Evolutionary conservation across 2,329 filamentous ascomycete species (phyloP), one percentile per base, ranked within the genome.

Genomic region (Intubia oerlemansii): DNA sequence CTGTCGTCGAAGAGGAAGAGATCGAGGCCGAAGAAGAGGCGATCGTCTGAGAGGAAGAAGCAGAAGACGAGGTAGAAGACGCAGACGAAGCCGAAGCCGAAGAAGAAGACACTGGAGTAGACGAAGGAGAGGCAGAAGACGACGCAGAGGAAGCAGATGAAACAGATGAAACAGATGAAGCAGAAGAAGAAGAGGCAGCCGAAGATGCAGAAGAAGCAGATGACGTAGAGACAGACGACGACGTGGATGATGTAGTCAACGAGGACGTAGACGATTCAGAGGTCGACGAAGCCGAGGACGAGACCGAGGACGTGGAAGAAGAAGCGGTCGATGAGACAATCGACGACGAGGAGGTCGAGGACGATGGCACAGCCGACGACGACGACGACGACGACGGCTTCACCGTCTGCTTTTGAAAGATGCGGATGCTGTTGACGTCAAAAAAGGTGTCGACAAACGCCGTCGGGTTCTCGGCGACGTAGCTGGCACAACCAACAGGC

Each of bases 371-470:
- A 8, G 20, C 16, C 18, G 5, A 10, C 20, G 10, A 17, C 8
- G 27, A 29, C n/a, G 24, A 18, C 4, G 24, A 17, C 4, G 19
- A 12, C 5, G 15, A 13, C n/a, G n/a, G n/a, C n/a, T n/a, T n/a
- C n/a, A n/a, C n/a, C n/a, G n/a, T n/a, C n/a, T n/a, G n/a, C n/a
- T 33, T 25, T 28, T 33, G 11, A 27, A 29, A 23, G 33, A 36
- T 29, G 24, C 38, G 13, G 34, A 35, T 28, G 17, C 18, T 40
- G 24, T 38, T 31, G 54, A 73, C 42, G 48, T 65, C 34, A 53
- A 60, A 44, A 46, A 47, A 44, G 19, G 47, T 43, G n/a, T 56
- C 40, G 17, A 35, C 31, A 29, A 52, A 58, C 19, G 40, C 47
- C 1, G 30, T 21, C 1, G 53, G 50, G 39, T 52, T 42, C 11